Conservation (phyloP, 2,329 filamentous ascomycete genomes). For the Sodiomyces alkalinus region DNA sequence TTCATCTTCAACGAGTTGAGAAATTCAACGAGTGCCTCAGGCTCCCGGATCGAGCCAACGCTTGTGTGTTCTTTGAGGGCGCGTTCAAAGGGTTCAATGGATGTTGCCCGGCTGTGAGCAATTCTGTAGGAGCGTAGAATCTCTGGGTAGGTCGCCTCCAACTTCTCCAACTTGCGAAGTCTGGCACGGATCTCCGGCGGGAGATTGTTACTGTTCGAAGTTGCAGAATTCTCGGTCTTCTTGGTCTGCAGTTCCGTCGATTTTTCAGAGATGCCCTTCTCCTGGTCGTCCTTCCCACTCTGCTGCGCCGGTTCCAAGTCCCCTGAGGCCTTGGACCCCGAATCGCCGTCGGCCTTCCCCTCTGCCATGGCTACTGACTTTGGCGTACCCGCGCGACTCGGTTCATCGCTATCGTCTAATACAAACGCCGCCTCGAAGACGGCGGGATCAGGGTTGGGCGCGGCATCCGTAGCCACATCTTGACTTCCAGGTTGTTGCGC, state of each 20-base stretch:
- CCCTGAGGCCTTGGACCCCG: conserved; percentile 7
- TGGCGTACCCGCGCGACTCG: conserved; percentile 47
- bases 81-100: conserved; percentile 88
- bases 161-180: conserved; percentile 74
- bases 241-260: no score
- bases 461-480: conserved; percentile 25
- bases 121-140: conserved; percentile 82
- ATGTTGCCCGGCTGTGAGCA: conserved; percentile 71
- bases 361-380: conserved; percentile 19
- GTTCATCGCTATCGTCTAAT: conserved; percentile 67
- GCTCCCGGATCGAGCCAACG: conserved; percentile 74
- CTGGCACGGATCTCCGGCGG: conserved; percentile 55
- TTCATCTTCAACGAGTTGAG: conserved; percentile 75
- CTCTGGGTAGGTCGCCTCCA: conserved; percentile 84
- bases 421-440: conserved; percentile 80
- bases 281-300: conserved; percentile 11
- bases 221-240: conserved; percentile 7
- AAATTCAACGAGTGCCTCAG: conserved; percentile 74
- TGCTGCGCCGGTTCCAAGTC: conserved; percentile 5
- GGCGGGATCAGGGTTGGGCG: conserved; percentile 59
- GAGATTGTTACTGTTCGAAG: no score
- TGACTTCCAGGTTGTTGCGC: conserved; percentile 20
- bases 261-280: conserved; percentile 9
- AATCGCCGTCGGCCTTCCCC: conserved; percentile 7
- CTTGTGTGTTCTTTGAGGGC: conserved; percentile 86